A percentile compares a stretch with the other conserved stretches of the same genome.
Conservation (phyloP, 2,329 filamentous ascomycete species). For the Furcasterigmium furcatum region DNA sequence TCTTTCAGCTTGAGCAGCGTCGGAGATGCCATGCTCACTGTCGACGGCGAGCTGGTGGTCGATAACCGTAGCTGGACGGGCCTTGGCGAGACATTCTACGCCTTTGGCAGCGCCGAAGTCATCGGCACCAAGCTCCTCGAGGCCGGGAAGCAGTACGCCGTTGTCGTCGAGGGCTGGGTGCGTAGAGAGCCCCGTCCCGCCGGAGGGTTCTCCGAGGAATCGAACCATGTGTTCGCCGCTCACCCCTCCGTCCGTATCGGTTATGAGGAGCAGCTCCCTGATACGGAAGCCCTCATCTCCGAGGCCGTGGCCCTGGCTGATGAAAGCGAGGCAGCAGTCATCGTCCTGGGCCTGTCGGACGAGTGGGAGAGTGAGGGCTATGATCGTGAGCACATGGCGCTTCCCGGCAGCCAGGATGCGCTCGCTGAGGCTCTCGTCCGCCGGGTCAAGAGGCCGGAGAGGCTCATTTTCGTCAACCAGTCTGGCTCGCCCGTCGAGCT, state of each 20-base stretch:
- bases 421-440: not conserved
- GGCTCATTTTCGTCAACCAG: slow-evolving; percentile 13
- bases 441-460: slow-evolving; percentile 1
- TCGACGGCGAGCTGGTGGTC: slow-evolving; percentile 38
- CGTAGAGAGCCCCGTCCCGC: not conserved
- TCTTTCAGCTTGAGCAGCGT: slow-evolving; percentile 20
- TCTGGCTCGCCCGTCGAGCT: slow-evolving; percentile 25
- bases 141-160: slow-evolving; percentile 7
- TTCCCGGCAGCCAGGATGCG: slow-evolving; percentile 8
- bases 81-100: slow-evolving; percentile 26
- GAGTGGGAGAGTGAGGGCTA: slow-evolving; percentile 14
- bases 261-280: slow-evolving; percentile 5
- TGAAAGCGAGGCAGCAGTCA: slow-evolving; percentile 7
- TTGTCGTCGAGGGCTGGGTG: slow-evolving; percentile 11
- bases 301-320: slow-evolving; percentile 8
- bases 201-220: not conserved
- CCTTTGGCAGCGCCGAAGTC: slow-evolving; percentile 14
- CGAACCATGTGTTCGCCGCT: not conserved
- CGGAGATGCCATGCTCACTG: slow-evolving; percentile 8
- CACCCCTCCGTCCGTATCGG: slow-evolving; percentile 12
- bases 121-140: slow-evolving; percentile 3
- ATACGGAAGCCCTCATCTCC: slow-evolving; percentile 1
- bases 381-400: slow-evolving; percentile 9
- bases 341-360: slow-evolving; percentile 10
- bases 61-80: slow-evolving; percentile 42